Evolutionary conservation across 2,329 filamentous ascomycete genomes (phyloP), one percentile per base, ranked within the genome.

Genomic region (Paracamarosporium sp.): DNA sequence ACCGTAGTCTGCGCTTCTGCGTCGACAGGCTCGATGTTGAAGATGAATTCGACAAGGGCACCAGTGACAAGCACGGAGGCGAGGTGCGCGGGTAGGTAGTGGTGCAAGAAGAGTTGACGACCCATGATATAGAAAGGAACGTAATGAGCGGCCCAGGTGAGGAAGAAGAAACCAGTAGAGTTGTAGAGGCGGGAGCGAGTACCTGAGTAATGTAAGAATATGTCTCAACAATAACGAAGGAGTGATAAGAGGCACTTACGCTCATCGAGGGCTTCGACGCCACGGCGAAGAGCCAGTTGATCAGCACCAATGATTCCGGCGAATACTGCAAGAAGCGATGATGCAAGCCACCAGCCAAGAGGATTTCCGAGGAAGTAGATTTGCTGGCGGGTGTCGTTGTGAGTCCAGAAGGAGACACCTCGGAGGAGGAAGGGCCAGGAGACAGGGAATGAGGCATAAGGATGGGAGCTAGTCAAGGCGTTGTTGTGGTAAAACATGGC

Each of bases 401-500:
- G 91, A 8, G 95, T 99, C 95, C 95, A 99, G 88, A 99, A 99
- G 79, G 93, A 97, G 68, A 99, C 94, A 79, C 95, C 95, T 28
- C 95, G 90, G 56, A 99, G 87, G 74, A 99, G 85, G 86, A 99
- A 98, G 1, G 95, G 95, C 95, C 95, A 99, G 73, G 96, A 92
- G 81, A 96, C 95, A 6, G 95, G 95, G 75, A 93, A 90, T 69
- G 92, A 97, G 40, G 95, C 87, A 77, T 99, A 99, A 1, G 95
- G 95, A 77, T 99, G 95, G 75, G 92, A 96, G 81, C 93, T 96
- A 43, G 95, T 99, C 74, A 99, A 83, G 70, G 96, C 94, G 78
- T 93, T 98, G 85, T 99, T 99, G 84, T 99, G 95, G 85, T 91
- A 94, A 85, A 99, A 99, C 93, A 99, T 99, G 69, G 93, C 92